Conservation (phyloP, 1,284 basidiomycete genomes). For the Uromyces viciae-fabae region DNA sequence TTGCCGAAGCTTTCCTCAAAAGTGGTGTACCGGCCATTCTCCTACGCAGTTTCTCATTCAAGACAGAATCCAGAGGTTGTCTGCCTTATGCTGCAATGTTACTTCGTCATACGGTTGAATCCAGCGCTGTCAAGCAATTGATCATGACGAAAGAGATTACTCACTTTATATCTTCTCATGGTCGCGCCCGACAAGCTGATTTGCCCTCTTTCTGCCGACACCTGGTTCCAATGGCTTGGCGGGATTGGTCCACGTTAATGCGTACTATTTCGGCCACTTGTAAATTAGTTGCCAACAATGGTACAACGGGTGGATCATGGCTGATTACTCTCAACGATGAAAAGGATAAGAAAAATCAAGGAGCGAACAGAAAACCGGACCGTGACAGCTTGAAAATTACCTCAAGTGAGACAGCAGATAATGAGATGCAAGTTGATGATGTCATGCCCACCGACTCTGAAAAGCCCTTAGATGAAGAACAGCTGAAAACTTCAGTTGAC, state of each 20-base stretch:
- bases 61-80: slow-evolving; percentile 59
- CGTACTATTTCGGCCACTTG: slow-evolving; percentile 69
- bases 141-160: slow-evolving; percentile 76
- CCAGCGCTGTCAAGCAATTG: slow-evolving; percentile 63
- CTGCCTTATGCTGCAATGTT: slow-evolving; percentile 82
- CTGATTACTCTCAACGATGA: slow-evolving; percentile 59
- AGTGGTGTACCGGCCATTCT: slow-evolving; percentile 51
- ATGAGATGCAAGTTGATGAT: slow-evolving; percentile 42
- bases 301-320: slow-evolving; percentile 59
- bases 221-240: slow-evolving; percentile 73
- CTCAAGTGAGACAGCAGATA: slow-evolving; percentile 8
- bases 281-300: slow-evolving; percentile 67
- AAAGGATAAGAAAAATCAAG: slow-evolving; percentile 19
- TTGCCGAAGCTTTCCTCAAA: slow-evolving; percentile 41
- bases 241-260: slow-evolving; percentile 75
- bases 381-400: slow-evolving; percentile 20
- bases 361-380: background rate
- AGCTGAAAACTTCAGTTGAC: slow-evolving; percentile 21
- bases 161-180: slow-evolving; percentile 57
- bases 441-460: slow-evolving; percentile 49
- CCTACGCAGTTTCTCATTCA: slow-evolving; percentile 41
- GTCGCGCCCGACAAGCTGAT: slow-evolving; percentile 69
- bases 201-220: slow-evolving; percentile 70
- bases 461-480: slow-evolving; percentile 50
- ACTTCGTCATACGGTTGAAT: slow-evolving; percentile 84